These are phyloP conservation scores for Gamarada debralockiae DNA, from an alignment of 495 filamentous ascomycete species.

Conservation along the genomic window DNA sequence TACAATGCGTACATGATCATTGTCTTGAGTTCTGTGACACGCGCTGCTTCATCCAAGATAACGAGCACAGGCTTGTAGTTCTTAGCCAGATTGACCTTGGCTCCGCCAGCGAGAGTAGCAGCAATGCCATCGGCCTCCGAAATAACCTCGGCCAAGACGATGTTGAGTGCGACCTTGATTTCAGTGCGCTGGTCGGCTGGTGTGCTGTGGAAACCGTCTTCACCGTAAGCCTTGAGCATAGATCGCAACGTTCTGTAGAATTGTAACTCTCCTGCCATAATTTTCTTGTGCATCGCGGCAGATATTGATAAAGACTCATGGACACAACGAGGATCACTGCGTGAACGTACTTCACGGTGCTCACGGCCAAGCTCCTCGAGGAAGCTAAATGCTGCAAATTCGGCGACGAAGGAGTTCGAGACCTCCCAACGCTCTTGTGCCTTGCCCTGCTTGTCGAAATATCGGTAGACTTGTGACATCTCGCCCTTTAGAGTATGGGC, in stretches of 20 bases:
- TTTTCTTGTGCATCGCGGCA: background rate
- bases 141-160: background rate
- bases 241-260: background rate
- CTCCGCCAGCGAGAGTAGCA: background rate
- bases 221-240: background rate
- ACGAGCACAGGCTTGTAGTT: background rate
- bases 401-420: background rate
- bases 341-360: background rate
- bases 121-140: background rate
- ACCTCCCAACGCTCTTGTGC: background rate
- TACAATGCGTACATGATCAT: background rate
- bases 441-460: background rate
- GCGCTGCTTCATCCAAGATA: background rate
- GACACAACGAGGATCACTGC: background rate
- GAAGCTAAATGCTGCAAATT: background rate
- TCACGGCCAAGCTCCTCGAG: background rate
- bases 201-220: background rate
- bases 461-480: background rate
- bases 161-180: background rate
- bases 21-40: background rate
- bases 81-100: background rate
- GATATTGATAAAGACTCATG: background rate
- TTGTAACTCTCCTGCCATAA: background rate
- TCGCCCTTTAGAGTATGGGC: background rate
- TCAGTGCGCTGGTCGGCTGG: background rate